phyloP scores from a whole-genome alignment of 768 basidiomycete genomes.

The Boletellus emodensis region DNA sequence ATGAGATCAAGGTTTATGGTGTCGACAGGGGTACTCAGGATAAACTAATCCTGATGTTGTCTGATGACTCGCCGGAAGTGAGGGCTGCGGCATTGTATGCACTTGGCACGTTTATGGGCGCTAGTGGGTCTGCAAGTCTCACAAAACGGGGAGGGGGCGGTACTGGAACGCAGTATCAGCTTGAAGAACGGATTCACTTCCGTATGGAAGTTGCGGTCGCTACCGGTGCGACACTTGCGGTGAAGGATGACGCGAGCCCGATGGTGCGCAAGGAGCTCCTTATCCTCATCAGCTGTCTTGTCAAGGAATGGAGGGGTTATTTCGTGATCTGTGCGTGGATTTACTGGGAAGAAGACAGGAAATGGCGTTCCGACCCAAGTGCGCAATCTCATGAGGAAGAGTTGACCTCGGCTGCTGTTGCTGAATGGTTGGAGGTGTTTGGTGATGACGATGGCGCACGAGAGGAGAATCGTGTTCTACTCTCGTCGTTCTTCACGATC shows the following conservation, averaged over 20 bases:
- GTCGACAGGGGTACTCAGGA: constrained; percentile 79
- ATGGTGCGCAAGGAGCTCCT: constrained; percentile 95
- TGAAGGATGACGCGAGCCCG: constrained; percentile 92
- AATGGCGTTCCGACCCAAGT: constrained; percentile 45
- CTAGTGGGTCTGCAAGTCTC: constrained; percentile 69
- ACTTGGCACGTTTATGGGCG: constrained; percentile 90
- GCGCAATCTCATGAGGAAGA: constrained; percentile 57
- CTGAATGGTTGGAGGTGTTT: constrained; percentile 74
- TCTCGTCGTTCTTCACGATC: constrained; percentile 94
- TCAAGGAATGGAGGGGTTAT: constrained; percentile 95
- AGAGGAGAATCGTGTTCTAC: constrained; percentile 74
- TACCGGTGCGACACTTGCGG: constrained; percentile 81
- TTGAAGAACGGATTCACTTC: constrained; percentile 77
- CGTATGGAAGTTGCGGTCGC: constrained; percentile 90
- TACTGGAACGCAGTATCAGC: constrained; percentile 71
- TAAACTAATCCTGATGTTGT: constrained; percentile 70
- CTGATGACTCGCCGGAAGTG: constrained; percentile 90
- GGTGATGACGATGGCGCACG: constrained; percentile 60
- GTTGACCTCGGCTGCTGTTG: constrained; percentile 63
- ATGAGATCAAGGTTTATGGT: constrained; percentile 83
- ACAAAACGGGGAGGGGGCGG: constrained; percentile 77
- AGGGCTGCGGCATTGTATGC: constrained; percentile 89
- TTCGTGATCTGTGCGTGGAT: constrained; percentile 96
- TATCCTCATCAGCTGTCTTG: constrained; percentile 85
- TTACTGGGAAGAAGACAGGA: constrained; percentile 89